phyloP scores from a whole-genome alignment of 1,139 yeast genomes.

The Saccharomyces hybrid region DNA sequence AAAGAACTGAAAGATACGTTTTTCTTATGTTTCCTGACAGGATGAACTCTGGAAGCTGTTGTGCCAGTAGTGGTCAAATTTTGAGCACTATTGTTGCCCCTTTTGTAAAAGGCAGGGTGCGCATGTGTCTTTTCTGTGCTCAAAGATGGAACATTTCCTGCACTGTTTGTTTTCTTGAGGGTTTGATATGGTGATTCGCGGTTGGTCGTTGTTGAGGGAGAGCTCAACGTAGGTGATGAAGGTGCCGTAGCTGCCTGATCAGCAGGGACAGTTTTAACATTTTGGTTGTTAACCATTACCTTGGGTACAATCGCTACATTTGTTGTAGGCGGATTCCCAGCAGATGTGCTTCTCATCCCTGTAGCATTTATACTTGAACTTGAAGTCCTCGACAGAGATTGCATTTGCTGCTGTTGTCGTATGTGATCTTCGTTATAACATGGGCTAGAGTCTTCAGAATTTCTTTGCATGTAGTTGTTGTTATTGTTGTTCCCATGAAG shows the following conservation, averaged over 20 bases:
- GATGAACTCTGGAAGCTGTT: slow-evolving; percentile 19
- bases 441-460: slow-evolving; percentile 15
- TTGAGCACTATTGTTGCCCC: slow-evolving; percentile 22
- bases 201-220: neutral
- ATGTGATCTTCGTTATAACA: slow-evolving; percentile 6
- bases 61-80: slow-evolving; percentile 13
- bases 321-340: neutral
- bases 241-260: neutral
- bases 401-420: slow-evolving; percentile 5
- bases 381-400: slow-evolving; percentile 6
- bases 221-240: slow-evolving; percentile 5
- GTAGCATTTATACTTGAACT: slow-evolving; percentile 3
- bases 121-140: slow-evolving; percentile 3
- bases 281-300: slow-evolving; percentile 22
- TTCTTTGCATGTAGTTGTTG: slow-evolving; percentile 10
- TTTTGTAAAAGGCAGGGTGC: slow-evolving; percentile 13
- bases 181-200: slow-evolving; percentile 8
- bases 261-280: slow-evolving; percentile 6
- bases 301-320: slow-evolving; percentile 14
- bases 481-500: neutral
- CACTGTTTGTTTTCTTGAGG: slow-evolving; percentile 14
- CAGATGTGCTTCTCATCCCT: slow-evolving; percentile 3
- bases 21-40: slow-evolving; percentile 29
- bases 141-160: slow-evolving; percentile 17
- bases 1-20: slow-evolving; percentile 31